Base-by-base conservation (phyloP, 768 basidiomycete genomes). In the Artomyces pyxidatus region DNA sequence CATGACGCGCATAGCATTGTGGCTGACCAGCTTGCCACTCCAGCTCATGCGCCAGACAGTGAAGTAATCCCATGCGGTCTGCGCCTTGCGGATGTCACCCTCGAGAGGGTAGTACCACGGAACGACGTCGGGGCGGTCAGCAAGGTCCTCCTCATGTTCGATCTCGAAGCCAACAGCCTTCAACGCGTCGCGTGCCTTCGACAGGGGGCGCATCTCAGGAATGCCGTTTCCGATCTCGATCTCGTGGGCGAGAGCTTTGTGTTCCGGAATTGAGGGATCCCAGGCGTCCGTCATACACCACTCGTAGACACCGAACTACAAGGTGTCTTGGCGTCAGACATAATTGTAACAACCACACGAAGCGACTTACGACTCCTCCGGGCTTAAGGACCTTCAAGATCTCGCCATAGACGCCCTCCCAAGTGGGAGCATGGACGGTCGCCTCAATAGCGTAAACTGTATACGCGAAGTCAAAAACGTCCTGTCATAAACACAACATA, bases 81-180 rank as follows among this genome's bases (percentile, higher is more conserved):
- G 95, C 2, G 91, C 87, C 68, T 97, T 96, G 54, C 69, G 60
- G 54, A 96, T 74, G 65, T 99, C 90, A 54, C 96, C 95, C 66
- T 96, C 93, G 23, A 98, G 76, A 0, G 94, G 93, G 68, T 97
- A 98, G 68, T 94, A 99, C 96, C 96, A 99, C 0, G 84, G 80
- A 30, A 90, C 68, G 10, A 66, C 64, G 58, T 89, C 90, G 0
- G 75, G 71, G 38, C 93, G 85, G 25, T 85, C 87, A 4, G 95
- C 95, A 37, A 99, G 74, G 64, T 99, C 95, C 60, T 99, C 95
- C 62, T 95, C 91, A 62, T 90, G 85, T 61, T 85, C 76, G 53
- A 98, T 76, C 59, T 80, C 66, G 72, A 97, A 91, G 17, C 95
- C 96, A 47, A 95, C 93, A 2, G 71, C 74, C 59, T 77, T 70